Conservation (phyloP, 1,284 basidiomycete species). For the Phylloboletellus chloephorus region DNA sequence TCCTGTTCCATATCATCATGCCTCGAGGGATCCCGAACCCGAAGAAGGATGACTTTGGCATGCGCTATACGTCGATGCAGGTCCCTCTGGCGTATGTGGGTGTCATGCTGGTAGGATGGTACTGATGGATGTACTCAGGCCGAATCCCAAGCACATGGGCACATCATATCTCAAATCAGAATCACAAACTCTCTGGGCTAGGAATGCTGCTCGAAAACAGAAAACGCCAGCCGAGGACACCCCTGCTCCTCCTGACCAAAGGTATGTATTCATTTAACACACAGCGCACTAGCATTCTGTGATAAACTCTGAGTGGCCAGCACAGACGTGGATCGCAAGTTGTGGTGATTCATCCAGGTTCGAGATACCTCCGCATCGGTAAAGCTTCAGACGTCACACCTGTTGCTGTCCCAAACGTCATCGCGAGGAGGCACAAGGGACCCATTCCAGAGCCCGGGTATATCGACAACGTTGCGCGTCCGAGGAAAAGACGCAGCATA, state of each 20-base stretch:
- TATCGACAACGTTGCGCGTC: constrained; percentile 50
- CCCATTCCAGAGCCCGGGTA: constrained; percentile 40
- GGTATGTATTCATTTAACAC: constrained; percentile 30
- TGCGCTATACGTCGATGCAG: constrained; percentile 74
- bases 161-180: constrained; percentile 70
- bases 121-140: constrained; percentile 37
- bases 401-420: constrained; percentile 66
- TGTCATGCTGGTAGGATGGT: constrained; percentile 4
- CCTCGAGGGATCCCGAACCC: constrained; percentile 75
- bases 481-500: constrained; percentile 33
- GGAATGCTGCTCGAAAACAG: constrained; percentile 52
- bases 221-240: constrained; percentile 40
- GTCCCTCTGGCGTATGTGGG: constrained; percentile 64
- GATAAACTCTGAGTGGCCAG: constrained; percentile 26
- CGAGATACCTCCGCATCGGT: constrained; percentile 82
- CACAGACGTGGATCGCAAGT: constrained; percentile 67
- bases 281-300: constrained; percentile 9
- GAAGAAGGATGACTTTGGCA: constrained; percentile 71
- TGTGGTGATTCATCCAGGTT: constrained; percentile 93
- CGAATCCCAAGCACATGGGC: constrained; percentile 72
- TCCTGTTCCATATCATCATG: constrained; percentile 39
- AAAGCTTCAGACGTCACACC: constrained; percentile 86
- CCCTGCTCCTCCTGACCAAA: constrained; percentile 36
- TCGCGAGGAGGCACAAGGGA: constrained; percentile 60
- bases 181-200: constrained; percentile 63